Conservation (phyloP, 768 basidiomycete species). For the Termitomyces sp. region DNA sequence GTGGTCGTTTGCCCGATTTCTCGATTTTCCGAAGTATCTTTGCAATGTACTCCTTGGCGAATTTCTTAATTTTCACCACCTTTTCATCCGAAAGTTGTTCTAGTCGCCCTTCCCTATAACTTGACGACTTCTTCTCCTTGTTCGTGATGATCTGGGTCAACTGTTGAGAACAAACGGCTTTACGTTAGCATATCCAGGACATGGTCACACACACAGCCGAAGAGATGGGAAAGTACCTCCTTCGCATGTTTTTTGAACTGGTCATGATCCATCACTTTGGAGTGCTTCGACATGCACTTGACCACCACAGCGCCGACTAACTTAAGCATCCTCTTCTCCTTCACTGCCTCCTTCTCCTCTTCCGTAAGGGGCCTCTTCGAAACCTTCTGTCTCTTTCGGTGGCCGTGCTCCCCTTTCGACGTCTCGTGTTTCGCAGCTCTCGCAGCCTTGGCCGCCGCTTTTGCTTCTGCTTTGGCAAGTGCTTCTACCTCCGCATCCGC, state of each 20-base stretch:
- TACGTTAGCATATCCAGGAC: background rate
- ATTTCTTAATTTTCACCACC: constrained; percentile 84
- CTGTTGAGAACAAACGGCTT: constrained; percentile 31
- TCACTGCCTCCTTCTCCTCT: constrained; percentile 61
- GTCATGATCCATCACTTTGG: constrained; percentile 69
- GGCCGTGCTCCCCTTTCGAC: constrained; percentile 18
- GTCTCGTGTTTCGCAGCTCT: constrained; percentile 17
- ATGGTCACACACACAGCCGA: background rate
- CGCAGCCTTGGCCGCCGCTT: constrained; percentile 19
- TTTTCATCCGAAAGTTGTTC: constrained; percentile 86
- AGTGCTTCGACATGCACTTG: constrained; percentile 88
- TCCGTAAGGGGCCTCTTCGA: constrained; percentile 40
- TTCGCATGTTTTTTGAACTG: constrained; percentile 94
- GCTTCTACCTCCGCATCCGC: constrained; percentile 27
- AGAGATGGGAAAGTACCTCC: constrained; percentile 55
- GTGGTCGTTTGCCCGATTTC: constrained; percentile 37
- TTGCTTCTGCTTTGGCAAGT: constrained; percentile 23
- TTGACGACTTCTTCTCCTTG: constrained; percentile 90
- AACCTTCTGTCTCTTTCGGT: constrained; percentile 31
- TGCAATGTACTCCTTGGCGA: constrained; percentile 84
- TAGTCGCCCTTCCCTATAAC: constrained; percentile 70
- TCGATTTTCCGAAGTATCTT: constrained; percentile 74
- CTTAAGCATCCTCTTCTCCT: constrained; percentile 81
- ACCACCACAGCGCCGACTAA: constrained; percentile 90
- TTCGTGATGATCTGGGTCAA: constrained; percentile 84